Percentiles rank a stretch among this genome's conserved stretches.
Conservation (phyloP, 805 yeast species). For the Starmerella stigmatis region DNA sequence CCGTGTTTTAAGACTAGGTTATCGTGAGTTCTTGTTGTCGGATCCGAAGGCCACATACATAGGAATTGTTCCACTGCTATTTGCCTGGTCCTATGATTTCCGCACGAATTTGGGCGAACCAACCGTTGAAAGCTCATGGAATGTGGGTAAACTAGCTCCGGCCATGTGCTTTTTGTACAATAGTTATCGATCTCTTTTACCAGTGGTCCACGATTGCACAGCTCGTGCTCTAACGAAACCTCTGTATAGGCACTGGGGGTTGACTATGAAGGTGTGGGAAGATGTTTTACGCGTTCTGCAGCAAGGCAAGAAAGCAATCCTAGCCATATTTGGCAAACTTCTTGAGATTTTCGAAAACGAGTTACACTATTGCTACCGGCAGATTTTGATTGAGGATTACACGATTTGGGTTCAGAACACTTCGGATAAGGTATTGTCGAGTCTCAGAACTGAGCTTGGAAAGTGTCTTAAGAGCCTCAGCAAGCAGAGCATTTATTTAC, state of each 20-base stretch:
- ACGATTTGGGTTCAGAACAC: constrained; percentile 25
- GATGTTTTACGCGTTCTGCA: constrained; percentile 57
- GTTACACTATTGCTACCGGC: constrained; percentile 21
- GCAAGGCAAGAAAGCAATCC: constrained; percentile 57
- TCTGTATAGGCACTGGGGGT: constrained; percentile 56
- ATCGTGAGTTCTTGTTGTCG: constrained; percentile 47
- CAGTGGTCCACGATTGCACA: constrained; percentile 49
- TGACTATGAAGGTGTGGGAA: constrained; percentile 56
- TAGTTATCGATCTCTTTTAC: constrained; percentile 37
- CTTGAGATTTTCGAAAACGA: constrained; percentile 57
- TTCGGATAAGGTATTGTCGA: constrained; percentile 18
- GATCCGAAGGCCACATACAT: constrained; percentile 49
- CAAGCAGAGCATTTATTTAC: constrained; percentile 9
- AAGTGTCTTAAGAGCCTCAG: constrained; percentile 9
- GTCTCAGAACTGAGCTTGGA: constrained; percentile 21
- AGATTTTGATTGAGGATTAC: constrained; percentile 24
- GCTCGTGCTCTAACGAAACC: constrained; percentile 75
- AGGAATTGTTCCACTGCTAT: constrained; percentile 55
- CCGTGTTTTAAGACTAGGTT: constrained; percentile 55
- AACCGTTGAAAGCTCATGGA: constrained; percentile 87
- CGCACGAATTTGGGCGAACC: constrained; percentile 62
- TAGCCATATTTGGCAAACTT: constrained; percentile 48
- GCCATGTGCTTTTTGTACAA: constrained; percentile 62
- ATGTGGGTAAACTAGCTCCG: constrained; percentile 76
- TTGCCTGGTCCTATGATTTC: constrained; percentile 63